Base-by-base conservation (phyloP, 352 stramenopile species). In the Lagenidium sp. region DNA sequence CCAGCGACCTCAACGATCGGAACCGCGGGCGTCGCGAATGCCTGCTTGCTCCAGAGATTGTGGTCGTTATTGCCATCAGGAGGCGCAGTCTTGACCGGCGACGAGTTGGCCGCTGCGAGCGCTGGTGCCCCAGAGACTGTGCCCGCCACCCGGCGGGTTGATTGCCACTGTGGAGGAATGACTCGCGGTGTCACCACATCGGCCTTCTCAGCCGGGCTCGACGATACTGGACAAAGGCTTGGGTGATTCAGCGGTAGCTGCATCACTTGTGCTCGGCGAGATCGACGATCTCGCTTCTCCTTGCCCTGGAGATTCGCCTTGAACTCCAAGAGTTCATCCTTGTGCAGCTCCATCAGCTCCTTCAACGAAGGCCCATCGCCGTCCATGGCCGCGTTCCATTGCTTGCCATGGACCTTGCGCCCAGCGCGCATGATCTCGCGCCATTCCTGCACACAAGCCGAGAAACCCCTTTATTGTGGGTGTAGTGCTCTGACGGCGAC, bases 271-370 rank as follows among this genome's bases (percentile, higher is more conserved):
- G 44, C 24, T 5, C n/a, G n/a, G n/a, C n/a, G n/a, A n/a, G n/a
- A n/a, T n/a, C n/a, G n/a, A n/a, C n/a, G n/a, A n/a, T n/a, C n/a
- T n/a, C n/a, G n/a, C n/a, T n/a, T n/a, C n/a, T n/a, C n/a, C n/a
- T n/a, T 41, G 4, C 13, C 30, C 3, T 32, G 42, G 6, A 58
- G 50, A 12, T 43, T 61, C 1, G 53, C 53, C 43, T 82, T 85
- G 39, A 75, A 68, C 26, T 76, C 70, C 0, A 86, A 56, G 15
- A 91, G 53, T 39, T 91, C 73, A 3, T 85, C 65, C 30, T 86
- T 87, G 50, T 85, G 68, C 5, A 72, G 35, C 46, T 84, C 70
- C 68, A 85, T 86, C 7, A 83, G 51, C 25, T 83, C 70, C 37
- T 48, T 42, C 1, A 60, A 41, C 5, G 53, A 60, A 0, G 41